Evolutionary conservation across 441 rosid species (phyloP), one percentile per base, ranked within the genome.

Genomic region (Biscutella laevigata): DNA sequence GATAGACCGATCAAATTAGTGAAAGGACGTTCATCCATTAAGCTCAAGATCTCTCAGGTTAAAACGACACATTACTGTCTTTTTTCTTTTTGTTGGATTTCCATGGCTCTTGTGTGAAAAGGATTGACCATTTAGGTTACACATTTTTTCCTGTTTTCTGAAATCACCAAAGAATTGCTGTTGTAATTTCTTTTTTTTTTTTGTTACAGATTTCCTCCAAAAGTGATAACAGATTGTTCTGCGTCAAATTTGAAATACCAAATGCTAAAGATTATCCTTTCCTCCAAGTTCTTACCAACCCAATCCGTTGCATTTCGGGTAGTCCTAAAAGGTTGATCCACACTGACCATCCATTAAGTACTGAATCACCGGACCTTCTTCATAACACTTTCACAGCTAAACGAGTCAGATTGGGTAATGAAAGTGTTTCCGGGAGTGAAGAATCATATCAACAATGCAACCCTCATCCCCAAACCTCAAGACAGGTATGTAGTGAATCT

Each of bases 141-240:
- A n/a, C n/a, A 4, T 26, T 7, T 22, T 24, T 13, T 0, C 9
- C 3, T 2, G 7, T 19, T 12, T 35, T 9, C 48, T 8, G 5
- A 16, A 15, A 13, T n/a, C 19, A 28, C 26, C 11, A 4, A 16
- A 38, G 44, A 41, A 14, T 43, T 29, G 24, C 27, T 40, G n/a
- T 11, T 49, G 28, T 49, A 29, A 59, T 35, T 37, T 38, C 1
- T 52, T 20, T 32, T 36, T 21, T 44, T 21, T n/a, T n/a, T n/a
- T n/a, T n/a, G n/a, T n/a, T n/a, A n/a, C n/a, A 83, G 91, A 81
- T 81, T 53, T 83, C 88, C 37, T 81, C 91, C 59, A 83, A 79
- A 74, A 73, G 74, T 51, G 86, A 83, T 25, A 81, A 81, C 70
- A 79, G 80, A 71, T 69, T 76, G 58, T 83, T 86, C 65, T 39